Evolutionary conservation across 1,284 basidiomycete genomes (phyloP).

Genomic region (Ceratobasidium sp.): DNA sequence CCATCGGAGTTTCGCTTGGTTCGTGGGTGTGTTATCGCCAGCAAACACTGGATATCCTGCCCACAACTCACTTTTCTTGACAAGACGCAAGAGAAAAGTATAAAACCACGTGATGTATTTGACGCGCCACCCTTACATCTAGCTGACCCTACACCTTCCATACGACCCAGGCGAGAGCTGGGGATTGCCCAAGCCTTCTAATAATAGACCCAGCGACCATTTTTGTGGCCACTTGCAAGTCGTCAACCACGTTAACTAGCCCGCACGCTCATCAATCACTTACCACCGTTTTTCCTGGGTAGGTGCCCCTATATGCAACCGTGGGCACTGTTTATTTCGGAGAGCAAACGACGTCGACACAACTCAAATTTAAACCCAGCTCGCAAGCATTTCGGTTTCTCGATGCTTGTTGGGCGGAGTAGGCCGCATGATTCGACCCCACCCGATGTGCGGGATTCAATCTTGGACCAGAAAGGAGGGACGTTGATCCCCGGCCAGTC

Average conservation of each 20-base stretch:
- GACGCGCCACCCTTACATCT: constrained; percentile 10
- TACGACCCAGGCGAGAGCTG: too few species aligned
- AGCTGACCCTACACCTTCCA: too few species aligned
- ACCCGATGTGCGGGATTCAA: constrained; percentile 31
- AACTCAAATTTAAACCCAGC: not conserved
- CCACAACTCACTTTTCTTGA: too few species aligned
- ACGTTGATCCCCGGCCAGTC: not conserved
- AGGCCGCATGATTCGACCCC: not conserved
- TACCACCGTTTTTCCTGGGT: not conserved
- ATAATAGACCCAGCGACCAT: too few species aligned
- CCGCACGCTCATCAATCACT: not conserved
- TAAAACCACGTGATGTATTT: constrained; percentile 23
- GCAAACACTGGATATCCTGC: too few species aligned
- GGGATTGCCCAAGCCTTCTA: too few species aligned
- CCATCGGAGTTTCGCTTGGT: not conserved
- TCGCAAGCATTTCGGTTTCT: not conserved
- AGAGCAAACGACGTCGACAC: too few species aligned
- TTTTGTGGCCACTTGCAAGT: too few species aligned
- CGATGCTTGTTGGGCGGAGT: not conserved
- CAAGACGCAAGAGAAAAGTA: not conserved
- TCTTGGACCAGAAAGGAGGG: constrained; percentile 8
- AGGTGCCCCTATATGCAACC: not conserved
- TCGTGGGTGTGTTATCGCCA: not conserved
- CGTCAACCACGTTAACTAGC: too few species aligned
- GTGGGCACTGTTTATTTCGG: not conserved